These are phyloP conservation scores for Epichloe sibirici DNA, from an alignment of 2,329 filamentous ascomycete species.

Conservation along the genomic window DNA sequence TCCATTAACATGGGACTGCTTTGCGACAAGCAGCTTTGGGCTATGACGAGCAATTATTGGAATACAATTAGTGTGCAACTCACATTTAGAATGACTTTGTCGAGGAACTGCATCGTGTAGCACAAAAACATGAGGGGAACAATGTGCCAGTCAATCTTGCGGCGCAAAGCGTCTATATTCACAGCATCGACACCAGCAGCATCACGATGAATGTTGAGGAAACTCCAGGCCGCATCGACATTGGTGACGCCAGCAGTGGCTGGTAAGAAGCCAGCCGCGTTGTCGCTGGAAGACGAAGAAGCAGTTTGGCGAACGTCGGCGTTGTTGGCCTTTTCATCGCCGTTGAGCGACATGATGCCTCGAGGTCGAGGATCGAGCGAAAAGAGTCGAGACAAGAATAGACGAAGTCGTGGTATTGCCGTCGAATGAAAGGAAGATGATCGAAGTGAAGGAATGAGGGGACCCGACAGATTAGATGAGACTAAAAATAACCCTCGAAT, in stretches of 20 bases:
- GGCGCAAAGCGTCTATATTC: slow-evolving; percentile 33
- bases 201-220: slow-evolving; percentile 29
- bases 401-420: neutral
- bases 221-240: slow-evolving; percentile 35
- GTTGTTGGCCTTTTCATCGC: slow-evolving; percentile 13
- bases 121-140: slow-evolving; percentile 49
- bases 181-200: slow-evolving; percentile 21
- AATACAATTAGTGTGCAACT: slow-evolving; percentile 11
- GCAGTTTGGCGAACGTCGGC: slow-evolving; percentile 9
- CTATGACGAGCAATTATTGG: no score
- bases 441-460: neutral
- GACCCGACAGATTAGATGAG: neutral
- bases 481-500: neutral
- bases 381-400: neutral
- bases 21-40: neutral
- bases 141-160: slow-evolving; percentile 46
- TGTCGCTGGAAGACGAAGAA: slow-evolving; percentile 12
- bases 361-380: neutral
- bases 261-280: neutral
- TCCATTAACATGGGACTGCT: neutral
- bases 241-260: slow-evolving; percentile 8
- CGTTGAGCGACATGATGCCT: slow-evolving; percentile 13
- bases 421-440: neutral
- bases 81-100: slow-evolving; percentile 52
- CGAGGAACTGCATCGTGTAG: slow-evolving; percentile 52